These are phyloP conservation scores for Barbatosphaeria neglecta DNA, from an alignment of 495 filamentous ascomycete species.

Conservation along the genomic window DNA sequence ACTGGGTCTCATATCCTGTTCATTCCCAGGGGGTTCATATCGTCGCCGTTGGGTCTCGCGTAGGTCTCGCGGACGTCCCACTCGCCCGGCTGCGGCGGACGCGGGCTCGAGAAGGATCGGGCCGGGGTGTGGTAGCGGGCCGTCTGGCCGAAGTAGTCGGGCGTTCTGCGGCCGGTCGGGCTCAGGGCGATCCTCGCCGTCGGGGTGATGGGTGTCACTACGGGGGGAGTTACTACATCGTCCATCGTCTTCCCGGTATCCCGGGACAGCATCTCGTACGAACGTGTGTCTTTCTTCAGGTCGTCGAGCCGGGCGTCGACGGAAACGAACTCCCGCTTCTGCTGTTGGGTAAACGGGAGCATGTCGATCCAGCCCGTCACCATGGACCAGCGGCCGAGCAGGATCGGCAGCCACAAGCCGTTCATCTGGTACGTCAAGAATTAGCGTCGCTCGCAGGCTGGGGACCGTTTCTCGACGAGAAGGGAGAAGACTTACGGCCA, in stretches of 20 bases:
- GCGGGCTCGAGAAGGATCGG: conserved; percentile 36
- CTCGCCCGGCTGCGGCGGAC: conserved; percentile 22
- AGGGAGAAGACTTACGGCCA: conserved; percentile 47
- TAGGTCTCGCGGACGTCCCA: conserved; percentile 30
- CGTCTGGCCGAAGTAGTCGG: conserved; percentile 37
- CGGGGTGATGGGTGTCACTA: conserved; percentile 35
- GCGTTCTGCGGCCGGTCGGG: conserved; percentile 25
- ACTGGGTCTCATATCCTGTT: conserved; percentile 27
- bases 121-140: conserved; percentile 33
- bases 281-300: conserved; percentile 50
- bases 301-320: conserved; percentile 58
- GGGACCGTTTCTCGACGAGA: background rate
- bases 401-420: conserved; percentile 71
- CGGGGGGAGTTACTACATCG: conserved; percentile 30
- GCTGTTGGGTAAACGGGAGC: conserved; percentile 30
- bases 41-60: conserved; percentile 12
- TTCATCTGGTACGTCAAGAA: conserved; percentile 41
- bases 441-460: background rate
- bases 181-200: conserved; percentile 21
- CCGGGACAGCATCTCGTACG: conserved; percentile 72
- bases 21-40: conserved; percentile 36
- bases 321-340: conserved; percentile 70
- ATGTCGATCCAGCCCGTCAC: conserved; percentile 72
- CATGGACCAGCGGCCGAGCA: conserved; percentile 74
- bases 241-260: conserved; percentile 35